phyloP scores from a whole-genome alignment of 2,329 filamentous ascomycete species.

The Sphaerulina populicola region DNA sequence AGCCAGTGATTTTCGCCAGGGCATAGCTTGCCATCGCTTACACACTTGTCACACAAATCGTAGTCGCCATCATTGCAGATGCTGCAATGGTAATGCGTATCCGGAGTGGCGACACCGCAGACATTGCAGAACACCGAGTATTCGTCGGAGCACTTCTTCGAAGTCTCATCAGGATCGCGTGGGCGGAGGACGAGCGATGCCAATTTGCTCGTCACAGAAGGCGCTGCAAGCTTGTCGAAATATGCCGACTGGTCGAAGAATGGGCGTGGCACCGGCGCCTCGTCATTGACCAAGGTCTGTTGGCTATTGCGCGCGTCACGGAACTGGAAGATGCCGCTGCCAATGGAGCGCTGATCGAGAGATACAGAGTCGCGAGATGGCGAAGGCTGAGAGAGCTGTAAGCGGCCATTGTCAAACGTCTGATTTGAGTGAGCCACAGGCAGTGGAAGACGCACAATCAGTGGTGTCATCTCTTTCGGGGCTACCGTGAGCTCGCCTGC shows the following conservation, averaged over 20 bases:
- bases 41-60: constrained; percentile 77
- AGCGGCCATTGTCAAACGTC: constrained; percentile 9
- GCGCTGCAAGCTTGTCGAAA: constrained; percentile 18
- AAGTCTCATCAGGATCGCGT: constrained; percentile 31
- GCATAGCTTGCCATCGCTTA: constrained; percentile 68
- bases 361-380: constrained; percentile 24
- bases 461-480: constrained; percentile 17
- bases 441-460: constrained; percentile 11
- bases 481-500: constrained; percentile 14
- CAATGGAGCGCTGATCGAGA: constrained; percentile 28
- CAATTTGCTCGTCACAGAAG: constrained; percentile 24
- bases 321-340: constrained; percentile 35
- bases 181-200: constrained; percentile 31
- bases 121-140: constrained; percentile 93
- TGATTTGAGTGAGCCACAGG: neutral
- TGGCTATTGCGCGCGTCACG: constrained; percentile 30
- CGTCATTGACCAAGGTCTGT: constrained; percentile 25
- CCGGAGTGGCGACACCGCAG: constrained; percentile 69
- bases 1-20: constrained; percentile 77
- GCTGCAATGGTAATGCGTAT: constrained; percentile 87
- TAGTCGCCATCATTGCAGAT: constrained; percentile 91
- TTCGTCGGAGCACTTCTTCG: constrained; percentile 30
- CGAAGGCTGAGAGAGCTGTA: constrained; percentile 16
- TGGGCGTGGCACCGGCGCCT: constrained; percentile 35
- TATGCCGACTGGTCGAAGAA: constrained; percentile 31